Percentiles rank a stretch among this genome's conserved stretches.
Conservation (phyloP, 345 rosid genomes). For the Salix suchowensis region DNA sequence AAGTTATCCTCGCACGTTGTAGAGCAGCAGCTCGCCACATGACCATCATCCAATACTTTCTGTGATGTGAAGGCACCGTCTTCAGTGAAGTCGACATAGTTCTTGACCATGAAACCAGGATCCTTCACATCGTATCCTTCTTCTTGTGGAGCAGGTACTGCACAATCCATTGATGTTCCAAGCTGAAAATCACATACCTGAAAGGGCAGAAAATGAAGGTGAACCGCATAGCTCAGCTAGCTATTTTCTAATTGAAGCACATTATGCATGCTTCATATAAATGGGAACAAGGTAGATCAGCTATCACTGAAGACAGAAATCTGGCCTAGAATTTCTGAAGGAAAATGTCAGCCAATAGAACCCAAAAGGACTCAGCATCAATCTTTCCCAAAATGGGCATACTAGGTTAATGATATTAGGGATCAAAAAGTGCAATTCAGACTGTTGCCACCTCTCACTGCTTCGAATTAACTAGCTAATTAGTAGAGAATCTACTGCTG, state of each 20-base stretch:
- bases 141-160: neutral
- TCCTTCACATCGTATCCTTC: neutral
- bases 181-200: slow-evolving; percentile 14
- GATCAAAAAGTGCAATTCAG: no score
- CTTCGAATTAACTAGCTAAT: no score
- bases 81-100: neutral
- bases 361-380: no score
- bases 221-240: neutral
- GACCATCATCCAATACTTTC: neutral
- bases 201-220: neutral
- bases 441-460: no score
- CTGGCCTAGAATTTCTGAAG: no score
- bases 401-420: no score
- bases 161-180: slow-evolving; percentile 1
- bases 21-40: neutral
- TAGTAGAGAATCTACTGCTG: no score
- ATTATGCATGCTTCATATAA: no score
- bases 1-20: neutral
- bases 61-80: neutral
- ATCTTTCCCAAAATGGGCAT: no score
- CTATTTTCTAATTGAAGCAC: neutral
- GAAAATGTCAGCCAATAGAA: no score
- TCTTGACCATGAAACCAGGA: neutral
- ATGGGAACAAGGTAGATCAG: no score
- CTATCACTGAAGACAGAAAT: no score